These are phyloP conservation scores for Ustilago esculenta DNA, from an alignment of 1,284 basidiomycete genomes.

Conservation along the genomic window DNA sequence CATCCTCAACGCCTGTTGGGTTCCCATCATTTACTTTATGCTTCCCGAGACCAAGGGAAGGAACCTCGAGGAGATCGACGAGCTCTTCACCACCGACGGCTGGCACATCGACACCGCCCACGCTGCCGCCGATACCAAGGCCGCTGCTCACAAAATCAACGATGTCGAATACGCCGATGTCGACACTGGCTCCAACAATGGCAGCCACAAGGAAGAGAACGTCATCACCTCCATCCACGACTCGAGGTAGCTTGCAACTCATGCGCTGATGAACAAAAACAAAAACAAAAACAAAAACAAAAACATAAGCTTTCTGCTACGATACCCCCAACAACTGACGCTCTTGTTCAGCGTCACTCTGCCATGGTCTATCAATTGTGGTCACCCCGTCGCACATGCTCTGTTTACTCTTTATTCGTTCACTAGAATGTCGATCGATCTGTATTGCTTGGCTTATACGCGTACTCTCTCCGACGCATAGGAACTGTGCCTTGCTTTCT, in stretches of 20 bases:
- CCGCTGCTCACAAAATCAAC: slow-evolving; percentile 20
- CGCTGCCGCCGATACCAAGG: slow-evolving; percentile 28
- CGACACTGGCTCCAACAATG: slow-evolving; percentile 23
- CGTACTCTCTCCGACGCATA: too few species aligned
- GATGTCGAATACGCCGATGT: slow-evolving; percentile 34
- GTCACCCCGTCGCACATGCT: too few species aligned
- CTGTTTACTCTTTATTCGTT: neutral
- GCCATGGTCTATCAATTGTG: too few species aligned
- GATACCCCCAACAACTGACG: slow-evolving; percentile 6
- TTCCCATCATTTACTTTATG: slow-evolving; percentile 64
- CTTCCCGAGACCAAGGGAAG: slow-evolving; percentile 67
- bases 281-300: too few species aligned
- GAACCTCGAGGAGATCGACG: slow-evolving; percentile 64
- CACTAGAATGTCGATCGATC: too few species aligned
- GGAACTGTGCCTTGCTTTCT: too few species aligned
- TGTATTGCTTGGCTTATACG: too few species aligned
- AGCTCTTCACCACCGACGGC: slow-evolving; percentile 52
- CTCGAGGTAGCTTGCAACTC: slow-evolving; percentile 5
- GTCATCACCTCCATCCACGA: slow-evolving; percentile 21
- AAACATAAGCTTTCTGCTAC: too few species aligned
- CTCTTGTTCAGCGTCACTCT: too few species aligned
- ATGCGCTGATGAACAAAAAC: too few species aligned
- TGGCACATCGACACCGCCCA: slow-evolving; percentile 37
- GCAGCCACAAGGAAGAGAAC: slow-evolving; percentile 20
- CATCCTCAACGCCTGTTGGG: slow-evolving; percentile 64